Evolutionary conservation across 73 alveolate species (phyloP).

Genomic region (Stentor coeruleus): DNA sequence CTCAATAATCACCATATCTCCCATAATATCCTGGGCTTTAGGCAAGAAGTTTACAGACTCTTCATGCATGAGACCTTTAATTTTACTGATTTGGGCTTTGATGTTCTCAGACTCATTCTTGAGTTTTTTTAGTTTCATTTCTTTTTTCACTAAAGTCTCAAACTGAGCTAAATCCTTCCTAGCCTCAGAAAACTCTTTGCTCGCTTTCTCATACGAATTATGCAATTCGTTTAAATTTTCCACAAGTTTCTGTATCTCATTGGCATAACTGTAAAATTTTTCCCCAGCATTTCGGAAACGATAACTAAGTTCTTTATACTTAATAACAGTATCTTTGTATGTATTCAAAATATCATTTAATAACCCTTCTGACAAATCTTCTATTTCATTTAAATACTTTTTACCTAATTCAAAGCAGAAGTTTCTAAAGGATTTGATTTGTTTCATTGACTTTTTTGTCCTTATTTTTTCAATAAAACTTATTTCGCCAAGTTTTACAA

Average conservation of each 20-base stretch:
- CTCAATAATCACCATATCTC: no score
- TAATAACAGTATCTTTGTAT: not conserved
- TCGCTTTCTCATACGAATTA: not conserved
- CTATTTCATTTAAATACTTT: not conserved
- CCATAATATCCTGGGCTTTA: not conserved
- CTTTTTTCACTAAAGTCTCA: conserved; percentile 5
- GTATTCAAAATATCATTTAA: not conserved
- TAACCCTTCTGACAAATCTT: not conserved
- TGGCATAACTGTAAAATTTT: not conserved
- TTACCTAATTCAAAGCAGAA: not conserved
- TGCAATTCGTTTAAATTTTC: not conserved
- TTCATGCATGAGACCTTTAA: not conserved
- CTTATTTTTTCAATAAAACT: not conserved
- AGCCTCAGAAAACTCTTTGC: not conserved
- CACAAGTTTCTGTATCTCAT: not conserved
- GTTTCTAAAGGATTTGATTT: not conserved
- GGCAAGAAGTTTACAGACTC: not conserved
- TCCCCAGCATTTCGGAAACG: not conserved
- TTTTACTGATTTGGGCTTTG: not conserved
- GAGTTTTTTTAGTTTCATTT: not conserved
- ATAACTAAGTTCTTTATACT: not conserved
- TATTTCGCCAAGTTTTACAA: not conserved
- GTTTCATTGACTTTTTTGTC: not conserved
- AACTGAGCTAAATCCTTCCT: not conserved
- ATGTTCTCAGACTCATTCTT: not conserved